Percentiles rank a stretch among this genome's conserved stretches.
Conservation (phyloP, 352 stramenopile species). For the Blastocystis sp. region DNA sequence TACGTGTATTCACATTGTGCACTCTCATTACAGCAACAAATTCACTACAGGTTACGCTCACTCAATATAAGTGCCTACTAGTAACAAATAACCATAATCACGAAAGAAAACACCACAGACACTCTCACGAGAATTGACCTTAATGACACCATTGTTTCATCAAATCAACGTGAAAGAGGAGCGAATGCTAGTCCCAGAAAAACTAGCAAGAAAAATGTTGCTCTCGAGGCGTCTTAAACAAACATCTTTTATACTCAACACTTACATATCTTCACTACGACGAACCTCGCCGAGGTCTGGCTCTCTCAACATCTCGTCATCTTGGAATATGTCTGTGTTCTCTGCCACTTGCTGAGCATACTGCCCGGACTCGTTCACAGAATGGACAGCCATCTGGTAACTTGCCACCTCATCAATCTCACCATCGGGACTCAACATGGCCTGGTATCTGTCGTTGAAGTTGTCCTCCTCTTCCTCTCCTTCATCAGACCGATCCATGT, state of each 20-base stretch:
- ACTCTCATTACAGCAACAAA: background rate
- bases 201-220: background rate
- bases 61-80: background rate
- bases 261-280: no score
- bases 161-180: no score
- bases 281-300: background rate
- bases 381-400: background rate
- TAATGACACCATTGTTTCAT: background rate
- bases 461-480: background rate
- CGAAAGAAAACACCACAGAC: background rate
- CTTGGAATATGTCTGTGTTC: conserved; percentile 26
- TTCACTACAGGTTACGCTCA: background rate
- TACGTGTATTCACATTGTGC: background rate
- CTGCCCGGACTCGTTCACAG: conserved; percentile 16
- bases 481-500: background rate
- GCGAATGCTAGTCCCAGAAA: background rate
- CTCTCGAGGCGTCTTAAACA: no score
- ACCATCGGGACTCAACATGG: background rate
- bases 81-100: conserved; percentile 7
- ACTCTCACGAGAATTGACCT: background rate
- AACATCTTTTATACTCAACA: no score
- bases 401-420: background rate
- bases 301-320: background rate
- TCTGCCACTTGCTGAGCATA: conserved; percentile 20
- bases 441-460: background rate